Evolutionary conservation across 805 yeast species (phyloP), one percentile per base, ranked within the genome.

Genomic region (Saccharomycopsis sp.): DNA sequence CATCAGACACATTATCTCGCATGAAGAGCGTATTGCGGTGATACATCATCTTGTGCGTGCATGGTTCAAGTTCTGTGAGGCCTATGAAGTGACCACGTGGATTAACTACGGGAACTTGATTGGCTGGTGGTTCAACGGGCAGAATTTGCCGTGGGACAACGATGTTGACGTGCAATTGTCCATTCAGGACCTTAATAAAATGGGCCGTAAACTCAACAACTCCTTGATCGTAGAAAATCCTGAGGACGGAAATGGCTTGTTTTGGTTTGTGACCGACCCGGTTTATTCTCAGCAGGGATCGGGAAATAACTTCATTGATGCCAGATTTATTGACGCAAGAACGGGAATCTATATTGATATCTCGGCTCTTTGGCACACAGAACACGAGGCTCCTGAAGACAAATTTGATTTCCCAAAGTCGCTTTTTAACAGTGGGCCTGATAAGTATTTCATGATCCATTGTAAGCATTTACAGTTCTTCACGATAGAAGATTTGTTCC

Each of bases 101-200:
- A 74, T 84, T 41, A 81, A 85, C 3, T 86, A 83, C 68, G 89
- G 89, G 1, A 73, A 86, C 8, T 71, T 84, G 59, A 73, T 84
- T 25, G 84, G 86, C 5, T 84, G 84, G 80, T 78, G 79, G 63
- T 82, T 82, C 77, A 82, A 80, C 66, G 86, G 85, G 0, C 67
- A 80, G 59, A 70, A 75, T 3, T 72, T 84, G 62, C 84, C 85
- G 5, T 84, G 86, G 85, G 88, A 83, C 67, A 72, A 74, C 52
- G 87, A 83, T 64, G 69, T 81, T 38, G 87, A 84, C 70, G 85
- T 81, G n/a, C 86, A 83, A 64, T 70, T 83, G 66, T 78, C 86
- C 0, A 77, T 79, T 59, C 65, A 62, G 1, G 78, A 79, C 42
- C 65, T 81, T 54, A 69, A 72, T 54, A 66, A 63, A 44, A 65